Base-by-base conservation (phyloP, 495 filamentous ascomycete species). In the Aspergillus egyptiacus region DNA sequence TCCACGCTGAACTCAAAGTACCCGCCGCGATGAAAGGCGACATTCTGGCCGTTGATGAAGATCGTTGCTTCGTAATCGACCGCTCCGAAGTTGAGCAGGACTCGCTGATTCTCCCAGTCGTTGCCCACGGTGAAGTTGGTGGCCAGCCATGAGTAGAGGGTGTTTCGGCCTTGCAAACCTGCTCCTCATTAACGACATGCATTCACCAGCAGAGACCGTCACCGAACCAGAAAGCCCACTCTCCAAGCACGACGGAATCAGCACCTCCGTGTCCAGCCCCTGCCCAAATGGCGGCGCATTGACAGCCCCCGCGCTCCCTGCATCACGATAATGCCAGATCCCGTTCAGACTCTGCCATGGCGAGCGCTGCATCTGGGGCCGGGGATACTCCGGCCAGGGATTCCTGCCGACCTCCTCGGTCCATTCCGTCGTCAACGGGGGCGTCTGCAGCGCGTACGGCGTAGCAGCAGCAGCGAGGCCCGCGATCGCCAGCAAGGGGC, bases 1-100 rank as follows among this genome's bases (percentile, higher is more conserved):
- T 86, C 83, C 15, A 85, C 53, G 0, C 66, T 65, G 54, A 85
- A 85, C 6, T 73, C 68, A 51, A 73, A 82, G 56, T 84, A 85
- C 2, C 83, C 83, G 19, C 83, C 83, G 11, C 68, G 68, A 39
- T 86, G 68, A 42, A 72, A 75, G 3, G 69, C 76, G 7, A 72
- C 73, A 7, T 77, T 42, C 25, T 71, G 42, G 0, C 78, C 79
- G 48, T 86, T 85, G 55, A 86, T 65, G 41, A 77, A 82, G 1
- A 86, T 77, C 0, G 77, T 81, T 0, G 83, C 78, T 53, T 84
- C 74, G 51, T 85, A 81, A 51, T 86, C 83, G 8, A 86, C 79
- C 1, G 83, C 83, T 34, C 77, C 83, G 44, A 86, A 86, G 41
- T 84, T 79, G n/a, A 86, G 68, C 43, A 84, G 44, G 3, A 83